Base-by-base conservation (phyloP, 2,329 filamentous ascomycete genomes). In the Talaromyces atroroseus region DNA sequence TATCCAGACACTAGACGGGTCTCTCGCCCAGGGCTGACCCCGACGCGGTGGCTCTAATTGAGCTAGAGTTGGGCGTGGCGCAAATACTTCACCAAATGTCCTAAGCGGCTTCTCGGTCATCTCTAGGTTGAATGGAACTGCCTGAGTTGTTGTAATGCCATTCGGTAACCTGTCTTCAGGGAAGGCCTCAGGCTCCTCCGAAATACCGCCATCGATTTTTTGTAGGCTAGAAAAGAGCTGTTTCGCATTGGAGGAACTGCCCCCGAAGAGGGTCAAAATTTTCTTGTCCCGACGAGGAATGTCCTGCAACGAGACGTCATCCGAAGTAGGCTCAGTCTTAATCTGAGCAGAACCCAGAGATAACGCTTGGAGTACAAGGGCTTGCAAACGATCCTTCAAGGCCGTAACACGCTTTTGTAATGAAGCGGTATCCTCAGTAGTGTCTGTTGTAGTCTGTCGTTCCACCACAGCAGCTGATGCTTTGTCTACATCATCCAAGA, bases 141-240 rank as follows among this genome's bases (percentile, higher is more conserved):
- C 78, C 60, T 85, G 84, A 2, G 86, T 88, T 5, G 84, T 80
- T 20, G 83, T 83, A 44, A 96, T 82, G 38, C 90, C 90, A 57
- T 84, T 86, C 0, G 92, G 92, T 24, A 96, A 75, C 20, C 77
- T 81, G 38, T 80, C 78, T 65, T 90, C 87, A 52, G 82, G 80
- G 10, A 90, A 73, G 11, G 65, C 52, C 64, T 3, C 18, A 12
- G 51, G 61, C 6, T 66, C 61, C 8, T 73, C 69, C 12, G 71
- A 65, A 32, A 74, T 71, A n/a, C 65, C 24, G 38, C 67, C 67
- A 46, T 68, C 63, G 1, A 71, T 69, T 54, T 82, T 78, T 61
- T 88, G 89, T 50, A 96, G 77, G 70, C 92, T 95, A 3, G 92
- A 95, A 69, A 94, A 96, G 3, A 96, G 77, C 59, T 92, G 88